phyloP scores from a whole-genome alignment of 2,329 filamentous ascomycete species.

The Aspergillus sp. region DNA sequence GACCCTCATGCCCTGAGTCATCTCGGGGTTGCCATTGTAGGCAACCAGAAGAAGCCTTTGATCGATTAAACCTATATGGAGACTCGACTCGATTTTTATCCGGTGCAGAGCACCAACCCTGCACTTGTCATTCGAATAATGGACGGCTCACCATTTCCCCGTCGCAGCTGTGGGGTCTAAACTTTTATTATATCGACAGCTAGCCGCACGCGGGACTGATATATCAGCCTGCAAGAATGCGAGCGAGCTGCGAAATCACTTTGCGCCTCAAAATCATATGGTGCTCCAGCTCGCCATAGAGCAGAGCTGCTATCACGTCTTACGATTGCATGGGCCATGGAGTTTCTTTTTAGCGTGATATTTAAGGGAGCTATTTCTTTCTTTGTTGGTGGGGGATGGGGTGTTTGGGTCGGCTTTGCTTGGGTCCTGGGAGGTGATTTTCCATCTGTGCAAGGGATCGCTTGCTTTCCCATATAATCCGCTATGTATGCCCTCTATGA shows the following conservation, averaged over 20 bases:
- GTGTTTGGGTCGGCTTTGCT: too few species aligned
- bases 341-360: slow-evolving; percentile 15
- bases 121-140: slow-evolving; percentile 3
- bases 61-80: slow-evolving; percentile 52
- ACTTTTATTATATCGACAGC: slow-evolving; percentile 13
- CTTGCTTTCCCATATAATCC: too few species aligned
- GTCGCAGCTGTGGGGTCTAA: too few species aligned
- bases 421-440: too few species aligned
- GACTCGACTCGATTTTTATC: slow-evolving; percentile 6
- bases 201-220: too few species aligned
- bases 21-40: slow-evolving; percentile 60
- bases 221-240: too few species aligned
- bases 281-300: slow-evolving; percentile 5
- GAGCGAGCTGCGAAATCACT: too few species aligned
- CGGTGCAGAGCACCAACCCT: slow-evolving; percentile 3
- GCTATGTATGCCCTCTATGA: too few species aligned
- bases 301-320: slow-evolving; percentile 21
- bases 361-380: too few species aligned
- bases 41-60: slow-evolving; percentile 57
- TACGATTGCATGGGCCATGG: slow-evolving; percentile 32
- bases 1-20: slow-evolving; percentile 62
- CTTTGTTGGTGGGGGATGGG: too few species aligned
- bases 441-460: too few species aligned
- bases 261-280: not conserved
- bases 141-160: not conserved